Base-by-base conservation (phyloP, 805 yeast species). In the Maudiozyma bulderi region DNA sequence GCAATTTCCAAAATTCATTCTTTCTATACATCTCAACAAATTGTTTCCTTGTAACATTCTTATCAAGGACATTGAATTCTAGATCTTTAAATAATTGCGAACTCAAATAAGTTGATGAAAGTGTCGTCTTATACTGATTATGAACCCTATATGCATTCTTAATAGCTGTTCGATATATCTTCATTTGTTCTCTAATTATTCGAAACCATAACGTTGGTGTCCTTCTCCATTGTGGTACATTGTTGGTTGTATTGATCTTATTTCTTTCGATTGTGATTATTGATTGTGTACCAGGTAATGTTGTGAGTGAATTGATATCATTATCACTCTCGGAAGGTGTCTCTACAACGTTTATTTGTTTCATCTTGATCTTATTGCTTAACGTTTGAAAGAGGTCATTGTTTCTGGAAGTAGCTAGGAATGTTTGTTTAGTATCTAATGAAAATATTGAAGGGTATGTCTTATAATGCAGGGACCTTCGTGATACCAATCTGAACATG, bases 151-250 rank as follows among this genome's bases (percentile, higher is more conserved):
- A 42, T 0, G 82, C 75, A 53, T 75, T 76, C 20, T 67, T 61
- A 2, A 83, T 69, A 1, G 91, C 90, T 2, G 67, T 60, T 51
- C 75, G 75, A 66, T 83, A 84, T 59, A 82, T 81, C 6, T 61
- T 61, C 40, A 81, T 55, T 41, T 79, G 54, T 2, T 66, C 53
- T 56, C 74, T 73, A 6, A 76, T 79, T 53, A 73, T 73, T 1
- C 71, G 65, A 26, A 64, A 57, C 56, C 70, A 70, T 54, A 77
- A 78, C 47, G 53, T 54, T 44, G 61, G 39, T 44, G 56, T 43
- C 40, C 47, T 47, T 47, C 53, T 47, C 71, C 69, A 54, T n/a
- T 39, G 26, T n/a, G 51, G 47, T 7, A 63, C 50, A 14, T 52
- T 53, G 0, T 55, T 50, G 0, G 69, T 61, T 26, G 73, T 60